Evolutionary conservation across 164 flowering plant species (phyloP).

Genomic region (Sedum album): DNA sequence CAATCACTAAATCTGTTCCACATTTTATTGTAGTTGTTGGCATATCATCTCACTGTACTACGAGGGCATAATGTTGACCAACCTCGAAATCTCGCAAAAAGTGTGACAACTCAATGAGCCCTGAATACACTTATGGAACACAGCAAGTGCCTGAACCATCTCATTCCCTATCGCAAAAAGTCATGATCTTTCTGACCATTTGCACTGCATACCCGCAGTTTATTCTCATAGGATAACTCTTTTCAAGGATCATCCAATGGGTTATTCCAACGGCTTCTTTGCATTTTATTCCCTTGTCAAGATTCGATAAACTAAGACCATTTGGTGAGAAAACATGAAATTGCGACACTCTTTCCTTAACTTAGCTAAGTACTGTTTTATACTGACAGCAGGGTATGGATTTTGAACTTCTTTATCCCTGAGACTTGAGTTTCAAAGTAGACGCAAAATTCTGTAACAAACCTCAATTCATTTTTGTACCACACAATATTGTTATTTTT

Average conservation of each 20-base stretch:
- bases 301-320: background rate
- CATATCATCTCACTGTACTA: conserved; percentile 86
- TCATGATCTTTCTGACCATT: background rate
- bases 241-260: background rate
- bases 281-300: background rate
- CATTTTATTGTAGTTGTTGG: conserved; percentile 40
- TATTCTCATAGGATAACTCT: background rate
- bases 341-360: too few species aligned
- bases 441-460: background rate
- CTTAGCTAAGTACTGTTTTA: too few species aligned
- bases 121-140: background rate
- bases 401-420: background rate
- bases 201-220: background rate
- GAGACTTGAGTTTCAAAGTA: background rate
- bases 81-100: conserved; percentile 95
- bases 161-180: background rate
- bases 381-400: background rate
- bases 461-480: background rate
- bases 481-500: too few species aligned
- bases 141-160: background rate
- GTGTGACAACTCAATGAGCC: conserved; percentile 75
- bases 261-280: background rate
- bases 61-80: conserved; percentile 89
- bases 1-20: too few species aligned
- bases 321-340: background rate